Evolutionary conservation across 345 rosid species (phyloP).

Genomic region (Aegle marmelos): DNA sequence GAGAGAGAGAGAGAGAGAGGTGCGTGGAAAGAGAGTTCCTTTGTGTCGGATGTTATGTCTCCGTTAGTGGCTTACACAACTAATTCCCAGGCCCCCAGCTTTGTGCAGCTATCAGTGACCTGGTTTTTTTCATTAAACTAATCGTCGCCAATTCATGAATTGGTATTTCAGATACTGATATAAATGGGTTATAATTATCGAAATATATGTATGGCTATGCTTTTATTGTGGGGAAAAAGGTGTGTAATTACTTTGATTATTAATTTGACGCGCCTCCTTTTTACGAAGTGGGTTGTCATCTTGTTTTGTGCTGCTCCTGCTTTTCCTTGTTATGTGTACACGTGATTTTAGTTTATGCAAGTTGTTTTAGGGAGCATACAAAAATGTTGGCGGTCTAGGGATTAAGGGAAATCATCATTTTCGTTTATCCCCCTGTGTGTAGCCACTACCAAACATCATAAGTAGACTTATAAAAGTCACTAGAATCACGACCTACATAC

Average conservation of each 20-base stretch:
- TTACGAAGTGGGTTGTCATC: not conserved
- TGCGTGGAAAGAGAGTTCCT: slow-evolving; percentile 10
- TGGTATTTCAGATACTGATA: not conserved
- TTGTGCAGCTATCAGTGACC: slow-evolving; percentile 6
- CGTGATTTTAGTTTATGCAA: not conserved
- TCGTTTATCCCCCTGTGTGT: not conserved
- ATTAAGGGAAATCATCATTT: slow-evolving; percentile 12
- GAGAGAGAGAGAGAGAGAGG: not conserved
- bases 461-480: not conserved
- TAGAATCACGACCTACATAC: not conserved
- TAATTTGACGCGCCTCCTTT: not conserved
- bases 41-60: slow-evolving; percentile 21
- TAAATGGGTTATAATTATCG: not conserved
- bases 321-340: not conserved
- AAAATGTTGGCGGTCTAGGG: slow-evolving; percentile 17
- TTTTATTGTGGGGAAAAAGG: too few species aligned
- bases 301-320: too few species aligned
- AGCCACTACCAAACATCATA: slow-evolving; percentile 6
- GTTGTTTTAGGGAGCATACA: not conserved
- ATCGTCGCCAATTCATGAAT: not conserved
- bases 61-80: slow-evolving; percentile 24
- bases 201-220: not conserved
- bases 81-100: slow-evolving; percentile 12
- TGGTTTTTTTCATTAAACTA: not conserved
- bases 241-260: not conserved